phyloP scores from a whole-genome alignment of 495 filamentous ascomycete species.

The Trichoderma orchidacearum region DNA sequence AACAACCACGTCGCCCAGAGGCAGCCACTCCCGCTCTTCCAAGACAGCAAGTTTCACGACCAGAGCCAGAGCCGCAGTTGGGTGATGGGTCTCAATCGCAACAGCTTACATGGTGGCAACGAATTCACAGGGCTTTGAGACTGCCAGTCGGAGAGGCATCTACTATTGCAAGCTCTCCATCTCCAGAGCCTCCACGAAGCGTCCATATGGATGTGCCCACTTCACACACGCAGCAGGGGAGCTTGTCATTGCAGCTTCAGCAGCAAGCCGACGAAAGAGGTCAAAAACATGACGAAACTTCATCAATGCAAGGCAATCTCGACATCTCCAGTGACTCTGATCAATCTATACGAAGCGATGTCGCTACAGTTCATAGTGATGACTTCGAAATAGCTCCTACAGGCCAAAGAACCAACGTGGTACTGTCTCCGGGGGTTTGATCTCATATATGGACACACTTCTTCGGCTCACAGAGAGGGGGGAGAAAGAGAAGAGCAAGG shows the following conservation, averaged over 20 bases:
- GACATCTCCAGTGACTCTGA: neutral
- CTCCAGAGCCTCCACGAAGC: neutral
- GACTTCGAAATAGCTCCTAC: neutral
- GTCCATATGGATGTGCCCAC: neutral
- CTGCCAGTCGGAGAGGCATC: slow-evolving; percentile 1
- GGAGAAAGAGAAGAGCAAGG: neutral
- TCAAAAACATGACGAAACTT: neutral
- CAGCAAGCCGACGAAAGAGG: neutral
- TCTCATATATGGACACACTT: no score
- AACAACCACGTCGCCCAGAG: neutral
- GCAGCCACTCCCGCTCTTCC: neutral
- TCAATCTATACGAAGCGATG: neutral
- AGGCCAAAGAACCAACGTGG: neutral
- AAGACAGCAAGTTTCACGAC: neutral
- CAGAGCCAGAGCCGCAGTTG: neutral
- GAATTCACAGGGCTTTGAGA: neutral
- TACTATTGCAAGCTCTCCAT: neutral
- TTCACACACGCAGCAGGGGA: neutral
- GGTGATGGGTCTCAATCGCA: neutral
- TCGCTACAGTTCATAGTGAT: slow-evolving; percentile 1
- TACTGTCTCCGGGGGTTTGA: neutral
- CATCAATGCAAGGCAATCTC: neutral
- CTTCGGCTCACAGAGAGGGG: neutral
- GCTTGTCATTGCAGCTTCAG: neutral
- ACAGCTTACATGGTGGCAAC: neutral